Evolutionary conservation across 352 stramenopile species (phyloP), one percentile per base, ranked within the genome.

Genomic region (Peronosclerospora sorghi): DNA sequence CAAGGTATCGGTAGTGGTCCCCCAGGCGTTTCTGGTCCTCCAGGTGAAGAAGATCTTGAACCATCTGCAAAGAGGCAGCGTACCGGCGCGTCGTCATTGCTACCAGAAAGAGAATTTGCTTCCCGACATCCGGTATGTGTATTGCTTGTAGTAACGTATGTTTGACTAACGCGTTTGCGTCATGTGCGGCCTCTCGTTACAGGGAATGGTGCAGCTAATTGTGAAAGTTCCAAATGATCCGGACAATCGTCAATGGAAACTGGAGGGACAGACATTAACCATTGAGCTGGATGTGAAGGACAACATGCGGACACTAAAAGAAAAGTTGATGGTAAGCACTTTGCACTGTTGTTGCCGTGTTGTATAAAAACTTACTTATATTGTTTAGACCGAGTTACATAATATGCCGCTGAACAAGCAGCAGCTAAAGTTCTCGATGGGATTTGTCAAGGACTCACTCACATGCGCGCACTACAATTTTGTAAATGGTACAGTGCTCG

Each of bases 391-490:
- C 3, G 62, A 95, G 35, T 59, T 97, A 29, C 76, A 83, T 27
- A 75, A 68, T 6, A 98, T 98, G 88, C 89, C 89, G 4, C 55
- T 87, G 23, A 97, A 96, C 68, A 98, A 98, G 58, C 88, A 96
- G 64, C 92, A 98, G 63, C 57, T 98, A 14, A 97, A 96, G 59
- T 79, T 76, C 15, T 53, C 80, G 5, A 68, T 75, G 46, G 89
- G 85, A 4, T 98, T 98, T 46, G 66, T 97, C 44, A 98, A 97
- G 57, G 92, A 92, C 45, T 38, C 70, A 9, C 65, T 89, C 12
- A 81, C 50, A 1, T 86, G 73, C 19, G 79, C 79, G 18, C 79
- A 92, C 54, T 92, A 92, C 73, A 92, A 92, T 51, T 89, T 92
- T 44, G 56, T 83, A 34, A 82, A 78, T 30, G 75, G 66, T 32